A percentile compares a stretch with the other conserved stretches of the same genome.
Conservation (phyloP, 2,329 filamentous ascomycete species). For the Claviceps spartinae region DNA sequence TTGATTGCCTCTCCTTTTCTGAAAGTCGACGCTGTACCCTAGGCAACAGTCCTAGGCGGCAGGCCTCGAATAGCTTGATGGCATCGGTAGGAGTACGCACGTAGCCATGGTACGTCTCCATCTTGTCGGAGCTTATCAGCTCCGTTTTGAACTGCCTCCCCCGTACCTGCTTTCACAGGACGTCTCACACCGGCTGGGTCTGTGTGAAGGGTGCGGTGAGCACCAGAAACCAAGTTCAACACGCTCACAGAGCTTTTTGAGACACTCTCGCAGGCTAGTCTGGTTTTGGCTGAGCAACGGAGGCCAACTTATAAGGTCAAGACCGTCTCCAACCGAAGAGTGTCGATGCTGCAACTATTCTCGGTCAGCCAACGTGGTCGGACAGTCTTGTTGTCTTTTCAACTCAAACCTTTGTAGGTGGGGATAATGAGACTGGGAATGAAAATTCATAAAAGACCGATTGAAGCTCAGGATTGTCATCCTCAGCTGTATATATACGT, state of each 20-base stretch:
- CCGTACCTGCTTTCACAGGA: conserved; percentile 10
- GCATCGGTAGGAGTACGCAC: conserved; percentile 94
- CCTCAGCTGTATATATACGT: background rate
- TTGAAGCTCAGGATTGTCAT: no score
- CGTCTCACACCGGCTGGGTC: background rate
- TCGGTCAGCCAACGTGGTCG: background rate
- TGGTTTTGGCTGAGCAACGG: background rate
- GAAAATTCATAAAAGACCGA: no score
- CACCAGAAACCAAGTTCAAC: background rate
- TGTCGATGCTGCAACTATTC: background rate
- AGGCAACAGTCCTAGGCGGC: conserved; percentile 74
- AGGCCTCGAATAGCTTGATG: conserved; percentile 97
- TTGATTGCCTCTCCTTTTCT: conserved; percentile 92
- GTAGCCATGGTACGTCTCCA: conserved; percentile 95
- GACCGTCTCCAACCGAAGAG: background rate
- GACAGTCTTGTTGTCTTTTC: background rate
- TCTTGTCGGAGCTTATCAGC: conserved; percentile 27
- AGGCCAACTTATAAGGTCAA: background rate
- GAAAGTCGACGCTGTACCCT: conserved; percentile 86
- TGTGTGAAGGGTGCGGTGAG: background rate
- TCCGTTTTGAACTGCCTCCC: conserved; percentile 10
- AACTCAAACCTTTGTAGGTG: background rate
- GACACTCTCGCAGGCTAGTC: background rate
- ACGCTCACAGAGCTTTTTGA: background rate
- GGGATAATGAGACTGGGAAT: no score